Base-by-base conservation (phyloP, 2,329 filamentous ascomycete species). In the Lecanicillium sp. region DNA sequence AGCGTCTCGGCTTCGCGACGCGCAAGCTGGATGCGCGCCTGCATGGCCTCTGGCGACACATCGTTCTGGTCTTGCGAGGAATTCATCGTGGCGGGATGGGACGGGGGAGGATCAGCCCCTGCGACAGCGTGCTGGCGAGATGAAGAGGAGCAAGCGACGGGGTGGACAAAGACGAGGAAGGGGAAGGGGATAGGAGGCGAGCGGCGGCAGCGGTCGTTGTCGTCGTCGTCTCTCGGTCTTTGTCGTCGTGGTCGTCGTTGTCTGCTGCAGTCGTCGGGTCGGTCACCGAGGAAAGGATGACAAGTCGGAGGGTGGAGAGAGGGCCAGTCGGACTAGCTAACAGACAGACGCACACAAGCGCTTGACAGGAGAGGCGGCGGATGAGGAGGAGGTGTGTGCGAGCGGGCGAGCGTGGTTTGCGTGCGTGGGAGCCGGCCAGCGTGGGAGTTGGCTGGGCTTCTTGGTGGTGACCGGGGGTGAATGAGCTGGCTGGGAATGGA, bases 1-100 rank as follows among this genome's bases (percentile, higher is more conserved):
- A 97, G 73, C 39, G 86, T 89, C 74, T 97, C 92, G 56, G 92
- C 92, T 76, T 98, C 92, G 72, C 92, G 87, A 66, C 92, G 82
- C 62, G 92, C 90, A 58, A 86, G 82, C 59, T 87, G 84, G 56
- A 92, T 90, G 67, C 84, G 84, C 69, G 89, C 84, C 76, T 97
- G 90, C 80, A 96, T 94, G 64, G 77, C 75, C 69, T 82, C 78
- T 49, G 77, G 77, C 58, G 77, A 81, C 54, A 81, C 75, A 59
- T 81, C 78, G 64, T 68, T 77, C 54, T 66, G 60, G 61, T 70
- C 67, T 62, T 73, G 69, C 47, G 65, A 64, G 12, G 59, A 61
- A 54, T 77, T 76, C 74, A 79, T 79, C 52, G 58, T 67, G 56
- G 40, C 37, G 42, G 42, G 43, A 41, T 45, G 46, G 37, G 30